Base-by-base conservation (phyloP, 2,329 filamentous ascomycete species). In the Fusarium luffae region DNA sequence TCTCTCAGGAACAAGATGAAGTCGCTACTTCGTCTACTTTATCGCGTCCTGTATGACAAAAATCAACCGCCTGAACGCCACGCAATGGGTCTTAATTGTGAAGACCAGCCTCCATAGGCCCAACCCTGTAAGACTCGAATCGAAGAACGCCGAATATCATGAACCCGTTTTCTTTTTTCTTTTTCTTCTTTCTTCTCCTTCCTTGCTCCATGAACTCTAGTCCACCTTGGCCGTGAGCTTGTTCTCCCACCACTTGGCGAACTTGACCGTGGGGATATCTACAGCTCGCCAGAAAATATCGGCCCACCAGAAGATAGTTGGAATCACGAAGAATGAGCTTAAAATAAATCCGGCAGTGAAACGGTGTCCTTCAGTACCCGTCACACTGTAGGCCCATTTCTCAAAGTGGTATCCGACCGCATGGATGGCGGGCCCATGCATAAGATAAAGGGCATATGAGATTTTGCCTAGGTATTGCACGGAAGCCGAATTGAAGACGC, bases 401-500 rank as follows among this genome's bases (percentile, higher is more conserved):
- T 88, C 82, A 61, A 84, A 82, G 34, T 82, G 79, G 69, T 87
- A 88, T 13, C 86, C 86, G 19, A 85, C 70, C 4, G 83, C 82
- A 70, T 88, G 86, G 73, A 85, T 82, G 4, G 85, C 82, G 5
- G 86, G 85, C 1, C 87, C 86, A 74, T 90, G 88, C 80, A 89
- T 85, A 16, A 90, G 82, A 75, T 90, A 90, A 27, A 90, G 74
- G 51, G 86, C 84, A 73, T 88, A 90, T 54, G 86, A 89, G 69
- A 90, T 85, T 73, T 84, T 84, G 62, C 88, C 88, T 8, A 90
- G 79, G 76, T 89, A 90, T 73, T 88, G 86, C 5, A 88, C 79
- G 18, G 82, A 70, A 4, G 77, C 72, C 2, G 80, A 78, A 72
- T 84, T 84, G 77, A 89, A 88, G 59, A 88, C 78, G 19, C 79